Percentiles rank a stretch among this genome's conserved stretches.
Evolutionary conservation across 1,139 yeast genomes (phyloP).

Genomic region (Lodderomyces theae): DNA sequence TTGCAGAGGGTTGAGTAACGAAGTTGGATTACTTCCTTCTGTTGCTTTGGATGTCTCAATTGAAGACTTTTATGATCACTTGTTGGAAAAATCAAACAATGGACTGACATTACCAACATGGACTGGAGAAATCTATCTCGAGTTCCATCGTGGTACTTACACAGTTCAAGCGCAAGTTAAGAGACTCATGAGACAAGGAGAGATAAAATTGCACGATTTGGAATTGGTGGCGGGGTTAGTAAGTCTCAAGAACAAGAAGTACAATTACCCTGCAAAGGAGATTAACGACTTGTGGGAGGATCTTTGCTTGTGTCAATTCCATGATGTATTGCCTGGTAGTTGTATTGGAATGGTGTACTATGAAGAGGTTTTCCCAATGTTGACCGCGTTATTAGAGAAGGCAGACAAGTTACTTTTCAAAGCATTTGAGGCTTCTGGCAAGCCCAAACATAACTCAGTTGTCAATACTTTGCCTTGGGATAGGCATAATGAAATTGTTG

Average conservation of each 20-base stretch:
- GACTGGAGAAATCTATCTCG: constrained; percentile 92
- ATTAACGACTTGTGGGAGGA: constrained; percentile 82
- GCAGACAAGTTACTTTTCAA: constrained; percentile 52
- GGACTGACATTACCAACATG: constrained; percentile 77
- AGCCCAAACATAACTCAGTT: constrained; percentile 15
- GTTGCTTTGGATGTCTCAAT: constrained; percentile 76
- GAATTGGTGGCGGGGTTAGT: constrained; percentile 80
- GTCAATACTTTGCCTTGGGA: constrained; percentile 71
- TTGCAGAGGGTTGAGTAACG: constrained; percentile 82
- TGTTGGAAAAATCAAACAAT: constrained; percentile 58
- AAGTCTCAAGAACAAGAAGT: constrained; percentile 51
- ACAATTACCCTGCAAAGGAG: constrained; percentile 67
- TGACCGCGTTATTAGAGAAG: constrained; percentile 52
- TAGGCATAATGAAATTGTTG: constrained; percentile 49
- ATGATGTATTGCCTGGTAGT: constrained; percentile 94
- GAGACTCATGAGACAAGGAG: constrained; percentile 75
- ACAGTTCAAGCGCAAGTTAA: constrained; percentile 90
- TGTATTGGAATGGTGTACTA: constrained; percentile 92
- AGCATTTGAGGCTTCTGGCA: constrained; percentile 37
- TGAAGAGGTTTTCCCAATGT: constrained; percentile 86
- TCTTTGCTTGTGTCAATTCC: constrained; percentile 88
- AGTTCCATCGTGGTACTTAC: constrained; percentile 95
- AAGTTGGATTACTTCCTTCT: constrained; percentile 74
- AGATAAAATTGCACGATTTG: constrained; percentile 75
- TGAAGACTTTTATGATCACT: constrained; percentile 71